phyloP scores from a whole-genome alignment of 805 yeast genomes.

The Metschnikowia dekortorum region DNA sequence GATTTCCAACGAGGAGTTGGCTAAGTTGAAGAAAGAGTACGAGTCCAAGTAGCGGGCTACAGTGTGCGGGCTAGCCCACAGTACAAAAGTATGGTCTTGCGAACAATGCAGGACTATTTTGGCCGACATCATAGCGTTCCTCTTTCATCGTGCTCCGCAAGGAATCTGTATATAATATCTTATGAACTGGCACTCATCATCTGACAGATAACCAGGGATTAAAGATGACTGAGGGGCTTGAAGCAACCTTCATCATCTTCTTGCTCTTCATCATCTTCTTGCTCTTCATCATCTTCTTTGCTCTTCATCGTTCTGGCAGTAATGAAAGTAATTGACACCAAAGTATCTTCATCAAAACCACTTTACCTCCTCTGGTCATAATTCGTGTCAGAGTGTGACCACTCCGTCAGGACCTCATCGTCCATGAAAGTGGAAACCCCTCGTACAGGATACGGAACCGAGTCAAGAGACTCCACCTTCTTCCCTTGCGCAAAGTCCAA shows the following conservation, averaged over 20 bases:
- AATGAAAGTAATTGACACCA: no score
- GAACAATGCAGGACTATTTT: neutral
- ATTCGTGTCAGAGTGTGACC: neutral
- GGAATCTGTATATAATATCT: conserved; percentile 5
- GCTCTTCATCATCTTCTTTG: no score
- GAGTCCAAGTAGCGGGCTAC: conserved; percentile 36
- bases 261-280: no score
- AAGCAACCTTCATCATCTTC: no score
- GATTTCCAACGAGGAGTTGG: conserved; percentile 70
- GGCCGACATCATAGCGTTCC: neutral
- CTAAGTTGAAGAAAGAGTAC: conserved; percentile 67
- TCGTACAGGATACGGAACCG: conserved; percentile 16
- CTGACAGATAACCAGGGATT: no score
- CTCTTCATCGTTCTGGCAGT: no score
- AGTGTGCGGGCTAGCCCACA: neutral
- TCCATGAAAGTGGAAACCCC: conserved; percentile 15
- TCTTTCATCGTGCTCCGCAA: neutral
- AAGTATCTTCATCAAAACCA: no score
- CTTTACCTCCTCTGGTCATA: no score
- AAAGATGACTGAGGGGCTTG: no score
- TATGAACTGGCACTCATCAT: neutral
- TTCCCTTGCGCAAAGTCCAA: neutral
- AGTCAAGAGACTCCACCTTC: neutral
- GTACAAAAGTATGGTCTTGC: conserved; percentile 1
- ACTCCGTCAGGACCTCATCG: neutral